phyloP scores from a whole-genome alignment of 169 alveolate species.

The Plasmodium relictum region DNA sequence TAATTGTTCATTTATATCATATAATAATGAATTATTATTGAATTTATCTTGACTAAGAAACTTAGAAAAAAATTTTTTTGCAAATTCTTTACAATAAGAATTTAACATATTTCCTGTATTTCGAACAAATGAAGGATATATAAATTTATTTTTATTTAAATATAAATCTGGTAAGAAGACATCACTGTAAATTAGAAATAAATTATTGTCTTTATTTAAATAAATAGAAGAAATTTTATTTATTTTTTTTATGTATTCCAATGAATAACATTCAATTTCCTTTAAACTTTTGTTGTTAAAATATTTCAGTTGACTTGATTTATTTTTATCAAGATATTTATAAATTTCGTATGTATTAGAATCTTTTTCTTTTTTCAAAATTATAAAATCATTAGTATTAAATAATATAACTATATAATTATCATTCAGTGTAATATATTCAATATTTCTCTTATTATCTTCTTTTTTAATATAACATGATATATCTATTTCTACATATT shows the following conservation, averaged over 20 bases:
- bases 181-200: slow-evolving; percentile 58
- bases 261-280: slow-evolving; percentile 32
- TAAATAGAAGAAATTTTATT: slow-evolving; percentile 28
- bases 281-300: slow-evolving; percentile 37
- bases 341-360: slow-evolving; percentile 13
- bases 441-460: slow-evolving; percentile 17
- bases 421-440: slow-evolving; percentile 20
- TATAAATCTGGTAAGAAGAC: slow-evolving; percentile 10
- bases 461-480: slow-evolving; percentile 9
- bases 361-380: slow-evolving; percentile 3
- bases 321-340: slow-evolving; percentile 34
- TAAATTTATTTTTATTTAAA: neutral
- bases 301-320: slow-evolving; percentile 30
- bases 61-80: slow-evolving; percentile 4
- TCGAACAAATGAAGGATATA: slow-evolving; percentile 11
- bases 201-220: slow-evolving; percentile 32
- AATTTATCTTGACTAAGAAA: slow-evolving; percentile 12
- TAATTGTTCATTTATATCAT: slow-evolving; percentile 40
- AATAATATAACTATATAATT: slow-evolving; percentile 34
- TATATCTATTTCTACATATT: slow-evolving; percentile 1
- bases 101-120: slow-evolving; percentile 6
- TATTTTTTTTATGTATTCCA: neutral
- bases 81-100: slow-evolving; percentile 1
- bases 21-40: slow-evolving; percentile 22
- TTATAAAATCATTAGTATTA: slow-evolving; percentile 29